These are phyloP conservation scores for Phytophthora meadii DNA, from an alignment of 352 stramenopile species.

Conservation along the genomic window DNA sequence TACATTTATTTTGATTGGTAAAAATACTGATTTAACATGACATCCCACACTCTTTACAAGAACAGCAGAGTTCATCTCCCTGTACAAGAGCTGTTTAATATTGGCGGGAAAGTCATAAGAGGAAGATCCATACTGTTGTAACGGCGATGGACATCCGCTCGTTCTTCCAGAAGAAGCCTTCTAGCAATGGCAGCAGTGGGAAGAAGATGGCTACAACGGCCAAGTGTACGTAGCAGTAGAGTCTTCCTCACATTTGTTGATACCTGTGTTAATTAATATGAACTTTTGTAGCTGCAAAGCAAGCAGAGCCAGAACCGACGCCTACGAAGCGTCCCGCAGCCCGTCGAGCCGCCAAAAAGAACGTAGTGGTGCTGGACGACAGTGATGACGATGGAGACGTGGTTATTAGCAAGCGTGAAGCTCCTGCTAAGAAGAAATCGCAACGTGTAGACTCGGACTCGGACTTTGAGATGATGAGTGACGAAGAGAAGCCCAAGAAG, in stretches of 20 bases:
- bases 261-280: slow-evolving; percentile 6
- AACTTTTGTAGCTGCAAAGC: slow-evolving; percentile 20
- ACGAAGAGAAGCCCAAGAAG: slow-evolving; percentile 29
- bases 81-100: slow-evolving; percentile 21
- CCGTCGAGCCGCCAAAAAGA: slow-evolving; percentile 41
- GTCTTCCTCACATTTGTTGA: background rate
- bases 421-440: slow-evolving; percentile 31
- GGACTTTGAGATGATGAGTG: slow-evolving; percentile 47
- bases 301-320: slow-evolving; percentile 39
- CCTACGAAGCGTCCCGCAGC: slow-evolving; percentile 24
- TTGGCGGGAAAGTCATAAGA: slow-evolving; percentile 39
- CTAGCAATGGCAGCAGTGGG: slow-evolving; percentile 12
- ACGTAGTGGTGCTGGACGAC: slow-evolving; percentile 64
- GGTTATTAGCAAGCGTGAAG: slow-evolving; percentile 31
- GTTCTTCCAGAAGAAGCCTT: slow-evolving; percentile 77
- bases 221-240: slow-evolving; percentile 32
- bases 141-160: slow-evolving; percentile 81
- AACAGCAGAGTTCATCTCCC: slow-evolving; percentile 8
- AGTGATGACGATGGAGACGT: slow-evolving; percentile 55
- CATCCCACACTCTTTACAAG: slow-evolving; percentile 7
- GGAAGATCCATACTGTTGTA: slow-evolving; percentile 31
- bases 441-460: slow-evolving; percentile 39
- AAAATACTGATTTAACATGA: background rate
- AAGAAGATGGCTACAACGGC: slow-evolving; percentile 36
- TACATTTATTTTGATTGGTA: slow-evolving; percentile 4